Evolutionary conservation across 352 stramenopile genomes (phyloP).

Genomic region (Phytophthora cactorum): DNA sequence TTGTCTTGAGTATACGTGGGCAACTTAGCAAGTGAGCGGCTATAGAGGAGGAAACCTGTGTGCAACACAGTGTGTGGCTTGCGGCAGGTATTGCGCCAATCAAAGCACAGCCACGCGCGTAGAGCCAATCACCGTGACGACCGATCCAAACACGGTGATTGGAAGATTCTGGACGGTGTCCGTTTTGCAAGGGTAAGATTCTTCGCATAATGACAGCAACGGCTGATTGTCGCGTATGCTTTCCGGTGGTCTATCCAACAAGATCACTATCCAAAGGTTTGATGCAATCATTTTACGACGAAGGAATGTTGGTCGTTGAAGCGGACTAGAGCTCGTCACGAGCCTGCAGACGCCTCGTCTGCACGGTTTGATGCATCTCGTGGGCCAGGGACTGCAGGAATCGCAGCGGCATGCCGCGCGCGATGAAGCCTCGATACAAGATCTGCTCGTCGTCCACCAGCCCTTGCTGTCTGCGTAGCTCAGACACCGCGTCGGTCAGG

Average conservation of each 20-base stretch:
- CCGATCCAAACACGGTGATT: conserved; percentile 17
- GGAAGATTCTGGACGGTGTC: conserved; percentile 13
- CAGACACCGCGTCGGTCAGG: conserved; percentile 36
- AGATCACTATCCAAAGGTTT: conserved; percentile 10
- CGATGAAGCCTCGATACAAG: conserved; percentile 61
- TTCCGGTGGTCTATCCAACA: conserved; percentile 19
- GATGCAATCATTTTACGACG: conserved; percentile 4
- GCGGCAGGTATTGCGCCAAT: conserved; percentile 37
- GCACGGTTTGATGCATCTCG: conserved; percentile 51
- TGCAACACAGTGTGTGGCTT: not conserved
- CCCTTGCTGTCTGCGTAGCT: conserved; percentile 52
- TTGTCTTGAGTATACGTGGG: conserved; percentile 6
- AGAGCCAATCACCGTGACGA: conserved; percentile 28
- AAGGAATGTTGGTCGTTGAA: not conserved
- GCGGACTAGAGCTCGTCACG: conserved; percentile 36
- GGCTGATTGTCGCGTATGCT: not conserved
- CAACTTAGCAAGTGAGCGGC: conserved; percentile 19
- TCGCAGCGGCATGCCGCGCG: conserved; percentile 56
- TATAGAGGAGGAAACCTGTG: not conserved
- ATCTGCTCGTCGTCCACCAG: conserved; percentile 51
- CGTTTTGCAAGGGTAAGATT: not conserved
- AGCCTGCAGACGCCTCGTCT: conserved; percentile 38
- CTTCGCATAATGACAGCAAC: not conserved
- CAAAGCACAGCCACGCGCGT: conserved; percentile 9
- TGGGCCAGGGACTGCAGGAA: conserved; percentile 53